These are phyloP conservation scores for Nakaseomyces nivariensis DNA, from an alignment of 1,139 yeast species.

Conservation along the genomic window DNA sequence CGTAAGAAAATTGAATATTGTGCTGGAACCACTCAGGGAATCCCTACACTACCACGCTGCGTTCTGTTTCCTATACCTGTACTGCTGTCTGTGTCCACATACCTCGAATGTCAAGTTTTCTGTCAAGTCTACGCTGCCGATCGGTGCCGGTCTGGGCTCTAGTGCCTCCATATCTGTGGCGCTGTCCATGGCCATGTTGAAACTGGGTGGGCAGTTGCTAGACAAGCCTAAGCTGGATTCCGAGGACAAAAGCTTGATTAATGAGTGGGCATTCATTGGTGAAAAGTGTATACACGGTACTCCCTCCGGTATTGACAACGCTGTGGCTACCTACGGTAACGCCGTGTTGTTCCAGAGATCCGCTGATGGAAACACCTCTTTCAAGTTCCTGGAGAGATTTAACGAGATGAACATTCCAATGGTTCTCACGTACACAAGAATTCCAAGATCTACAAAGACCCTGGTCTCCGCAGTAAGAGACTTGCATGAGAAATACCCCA, in stretches of 20 bases:
- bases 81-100: conserved; percentile 45
- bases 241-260: conserved; percentile 52
- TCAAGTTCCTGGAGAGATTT: conserved; percentile 34
- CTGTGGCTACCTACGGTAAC: conserved; percentile 93
- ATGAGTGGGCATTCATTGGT: conserved; percentile 84
- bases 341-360: conserved; percentile 79
- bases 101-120: conserved; percentile 49
- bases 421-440: conserved; percentile 71
- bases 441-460: conserved; percentile 79
- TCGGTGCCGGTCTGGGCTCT: conserved; percentile 96
- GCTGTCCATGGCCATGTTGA: conserved; percentile 63
- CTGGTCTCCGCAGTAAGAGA: conserved; percentile 70
- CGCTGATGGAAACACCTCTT: conserved; percentile 19
- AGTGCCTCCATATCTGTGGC: conserved; percentile 89
- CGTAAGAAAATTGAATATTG: conserved; percentile 9
- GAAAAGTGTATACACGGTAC: conserved; percentile 95
- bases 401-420: conserved; percentile 53
- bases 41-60: conserved; percentile 74
- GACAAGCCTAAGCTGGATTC: conserved; percentile 47
- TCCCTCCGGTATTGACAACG: conserved; percentile 95
- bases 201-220: conserved; percentile 48
- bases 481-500: conserved; percentile 44
- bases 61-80: conserved; percentile 72
- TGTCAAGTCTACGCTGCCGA: conserved; percentile 77
- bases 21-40: conserved; percentile 38